Evolutionary conservation across 2,329 filamentous ascomycete genomes (phyloP), one percentile per base, ranked within the genome.

Genomic region (Aspergillus sergii): DNA sequence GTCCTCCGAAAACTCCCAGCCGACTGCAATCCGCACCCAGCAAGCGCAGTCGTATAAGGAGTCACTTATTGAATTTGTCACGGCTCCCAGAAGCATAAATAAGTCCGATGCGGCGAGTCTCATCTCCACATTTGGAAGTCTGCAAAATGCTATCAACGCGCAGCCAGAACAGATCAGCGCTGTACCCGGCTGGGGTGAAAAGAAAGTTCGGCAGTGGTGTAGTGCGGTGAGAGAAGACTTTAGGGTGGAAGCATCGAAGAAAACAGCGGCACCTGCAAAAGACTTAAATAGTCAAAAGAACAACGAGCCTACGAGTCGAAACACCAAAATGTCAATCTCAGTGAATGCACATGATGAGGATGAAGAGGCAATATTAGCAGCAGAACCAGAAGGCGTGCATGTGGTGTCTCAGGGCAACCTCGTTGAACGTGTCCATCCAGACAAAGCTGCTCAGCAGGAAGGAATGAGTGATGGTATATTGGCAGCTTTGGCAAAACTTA

Each of bases 131-230:
- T 99, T 98, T 81, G 95, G 95, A 28, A 96, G 92, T 68, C 80
- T 99, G 62, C 88, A 89, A 69, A 91, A 91, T 43, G 94, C 94
- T 0, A 84, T 98, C 63, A 97, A 97, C 76, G 94, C 93, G 1
- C 86, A 91, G 51, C 88, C 92, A 0, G 95, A 98, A 75, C 91
- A 96, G 77, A 85, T 99, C 41, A 88, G 89, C 16, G 82, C 92
- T 66, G 88, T 99, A n/a, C 86, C 89, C 34, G 95, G 95, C 1
- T 99, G 94, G 94, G 95, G 95, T 39, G 92, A 96, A 78, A 93
- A 92, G 81, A 99, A 99, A 79, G 93, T 97, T 26, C 90, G 91
- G 77, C 87, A 88, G 62, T 98, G 94, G 94, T 90, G 86, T 69
- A 86, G 83, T 61, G 90, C 91, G 11, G 91, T 97, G 1, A 87